Base-by-base conservation (phyloP, 768 basidiomycete species). In the Suillus decipiens region DNA sequence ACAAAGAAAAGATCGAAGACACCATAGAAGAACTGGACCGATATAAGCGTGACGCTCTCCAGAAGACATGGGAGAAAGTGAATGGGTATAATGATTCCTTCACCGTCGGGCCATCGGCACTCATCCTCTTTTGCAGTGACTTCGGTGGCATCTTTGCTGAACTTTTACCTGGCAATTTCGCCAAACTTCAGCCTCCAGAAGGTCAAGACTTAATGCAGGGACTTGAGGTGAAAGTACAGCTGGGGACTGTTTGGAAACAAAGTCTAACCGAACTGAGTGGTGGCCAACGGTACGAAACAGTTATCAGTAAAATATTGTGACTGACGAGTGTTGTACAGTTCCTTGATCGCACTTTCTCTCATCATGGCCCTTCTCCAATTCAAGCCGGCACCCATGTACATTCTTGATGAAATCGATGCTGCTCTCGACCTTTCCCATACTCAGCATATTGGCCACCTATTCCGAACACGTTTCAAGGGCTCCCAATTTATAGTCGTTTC, bases 281-380 rank as follows among this genome's bases (percentile, higher is more conserved):
- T 63, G 97, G 97, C 12, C 97, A 99, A 80, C 81, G 97, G 94
- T 95, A 64, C 63, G 88, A 74, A 33, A 17, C 39, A 63, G 11
- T 14, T 15, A 17, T 55, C 50, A 33, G 43, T 47, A 14, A 5
- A 43, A 37, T 39, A 58, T 50, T 59, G 39, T 55, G 59, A 67
- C 19, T 41, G 42, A 67, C 33, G 10, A 19, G 53, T 54, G n/a
- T 48, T 36, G 43, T 47, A 28, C 68, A 99, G 96, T 67, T 99
- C 97, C 0, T 84, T 99, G 67, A 99, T 99, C 71, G 97, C 97
- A 0, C 85, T 99, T 1, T 99, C 96, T 14, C 83, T 99, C 43
- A 99, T 99, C 80, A 96, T 99, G 95, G 92, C 97, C 0, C 86
- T 99, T 19, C 87, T 99, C n/a, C 95, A 98, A 74, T 98, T 98